Evolutionary conservation across 768 basidiomycete genomes (phyloP).

Genomic region (Rhodotorula diobovata): DNA sequence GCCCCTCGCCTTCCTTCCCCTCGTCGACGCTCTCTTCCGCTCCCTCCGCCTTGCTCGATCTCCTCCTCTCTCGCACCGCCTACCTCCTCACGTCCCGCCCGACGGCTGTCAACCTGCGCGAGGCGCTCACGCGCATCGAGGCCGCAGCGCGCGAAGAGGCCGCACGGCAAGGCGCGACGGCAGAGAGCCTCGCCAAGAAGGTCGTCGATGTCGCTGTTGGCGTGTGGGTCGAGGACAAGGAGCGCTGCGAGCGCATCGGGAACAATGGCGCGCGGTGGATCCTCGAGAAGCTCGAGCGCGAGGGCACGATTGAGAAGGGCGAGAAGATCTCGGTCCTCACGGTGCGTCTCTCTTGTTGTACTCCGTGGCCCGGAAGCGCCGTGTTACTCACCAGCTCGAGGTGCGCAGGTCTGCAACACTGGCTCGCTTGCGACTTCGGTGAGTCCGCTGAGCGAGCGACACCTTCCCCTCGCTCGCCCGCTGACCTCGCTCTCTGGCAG

Average conservation of each 20-base stretch:
- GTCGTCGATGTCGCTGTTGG: constrained; percentile 66
- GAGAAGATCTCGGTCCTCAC: constrained; percentile 73
- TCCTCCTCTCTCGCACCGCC: constrained; percentile 61
- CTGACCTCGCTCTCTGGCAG: constrained; percentile 49
- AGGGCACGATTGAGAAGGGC: constrained; percentile 48
- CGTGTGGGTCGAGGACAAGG: constrained; percentile 82
- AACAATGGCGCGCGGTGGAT: constrained; percentile 84
- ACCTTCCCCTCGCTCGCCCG: not conserved
- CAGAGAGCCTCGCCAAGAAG: constrained; percentile 43
- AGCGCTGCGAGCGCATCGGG: constrained; percentile 78
- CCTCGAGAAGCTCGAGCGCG: constrained; percentile 53
- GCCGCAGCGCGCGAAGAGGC: constrained; percentile 46
- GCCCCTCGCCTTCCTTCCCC: constrained; percentile 58
- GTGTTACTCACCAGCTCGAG: too few relatives aligned
- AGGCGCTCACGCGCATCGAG: constrained; percentile 68
- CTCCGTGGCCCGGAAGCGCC: too few relatives aligned
- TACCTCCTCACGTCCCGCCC: constrained; percentile 83
- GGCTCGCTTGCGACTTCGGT: constrained; percentile 92
- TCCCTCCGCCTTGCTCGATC: constrained; percentile 53
- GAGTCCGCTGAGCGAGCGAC: constrained; percentile 40
- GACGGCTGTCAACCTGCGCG: constrained; percentile 90
- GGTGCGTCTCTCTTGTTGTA: constrained; percentile 11
- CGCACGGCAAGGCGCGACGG: constrained; percentile 13
- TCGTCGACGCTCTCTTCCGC: constrained; percentile 47
- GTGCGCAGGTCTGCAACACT: constrained; percentile 83